phyloP scores from a whole-genome alignment of 257 asterid species.

The Plantago ovata region DNA sequence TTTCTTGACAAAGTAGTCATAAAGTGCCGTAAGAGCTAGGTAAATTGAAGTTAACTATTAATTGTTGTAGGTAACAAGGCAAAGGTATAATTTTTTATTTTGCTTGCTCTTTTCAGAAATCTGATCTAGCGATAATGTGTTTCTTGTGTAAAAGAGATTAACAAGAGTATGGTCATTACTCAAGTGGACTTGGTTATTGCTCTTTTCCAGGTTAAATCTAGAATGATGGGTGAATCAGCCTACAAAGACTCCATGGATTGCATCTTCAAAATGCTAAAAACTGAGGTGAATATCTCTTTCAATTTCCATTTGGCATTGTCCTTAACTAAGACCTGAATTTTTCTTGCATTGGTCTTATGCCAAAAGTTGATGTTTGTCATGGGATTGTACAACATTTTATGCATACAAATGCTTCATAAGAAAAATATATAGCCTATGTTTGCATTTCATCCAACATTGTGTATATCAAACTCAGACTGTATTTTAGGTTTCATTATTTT shows the following conservation, averaged over 20 bases:
- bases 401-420: not conserved
- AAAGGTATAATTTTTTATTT: no score
- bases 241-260: conserved; percentile 79
- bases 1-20: not conserved
- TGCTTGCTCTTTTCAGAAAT: not conserved
- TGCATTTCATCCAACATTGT: not conserved
- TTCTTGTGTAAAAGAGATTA: conserved; percentile 6
- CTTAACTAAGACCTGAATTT: conserved; percentile 2
- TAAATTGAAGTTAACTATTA: not conserved
- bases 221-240: conserved; percentile 92
- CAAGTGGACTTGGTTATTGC: conserved; percentile 10
- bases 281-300: conserved; percentile 51
- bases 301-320: conserved; percentile 12
- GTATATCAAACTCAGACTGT: no score
- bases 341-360: conserved; percentile 5
- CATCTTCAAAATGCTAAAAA: conserved; percentile 64
- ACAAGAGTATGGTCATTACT: not conserved
- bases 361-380: conserved; percentile 1
- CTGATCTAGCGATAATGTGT: conserved; percentile 3
- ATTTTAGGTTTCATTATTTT: no score
- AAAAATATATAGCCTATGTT: not conserved
- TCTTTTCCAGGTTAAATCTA: conserved; percentile 70
- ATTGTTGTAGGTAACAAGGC: no score
- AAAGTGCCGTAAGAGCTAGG: conserved; percentile 11
- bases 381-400: conserved; percentile 10